Conservation (phyloP, 345 rosid species). For the Hirschfeldia incana region DNA sequence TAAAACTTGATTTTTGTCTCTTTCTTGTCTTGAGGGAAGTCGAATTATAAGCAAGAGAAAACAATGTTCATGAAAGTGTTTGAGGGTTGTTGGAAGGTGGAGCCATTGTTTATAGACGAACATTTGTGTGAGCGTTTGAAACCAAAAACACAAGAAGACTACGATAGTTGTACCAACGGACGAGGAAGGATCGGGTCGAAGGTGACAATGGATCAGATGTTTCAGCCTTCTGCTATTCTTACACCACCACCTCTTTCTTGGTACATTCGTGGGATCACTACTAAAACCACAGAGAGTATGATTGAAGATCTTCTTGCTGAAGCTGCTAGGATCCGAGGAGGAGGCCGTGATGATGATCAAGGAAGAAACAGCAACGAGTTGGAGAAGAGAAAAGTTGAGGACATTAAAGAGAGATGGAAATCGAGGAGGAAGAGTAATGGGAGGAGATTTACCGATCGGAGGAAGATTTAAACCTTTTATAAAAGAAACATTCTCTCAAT, state of each 20-base stretch:
- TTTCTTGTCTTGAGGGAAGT: conserved; percentile 44
- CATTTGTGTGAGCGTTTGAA: conserved; percentile 48
- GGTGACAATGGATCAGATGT: conserved; percentile 78
- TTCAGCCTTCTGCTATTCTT: conserved; percentile 69
- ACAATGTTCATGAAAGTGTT: conserved; percentile 81
- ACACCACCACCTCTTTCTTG: conserved; percentile 95
- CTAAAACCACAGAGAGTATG: conserved; percentile 77
- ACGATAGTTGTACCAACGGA: conserved; percentile 60
- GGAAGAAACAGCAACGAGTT: background rate
- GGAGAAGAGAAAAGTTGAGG: conserved; percentile 15
- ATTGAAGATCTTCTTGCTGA: conserved; percentile 55
- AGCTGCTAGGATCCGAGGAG: conserved; percentile 33
- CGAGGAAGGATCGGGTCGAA: conserved; percentile 81
- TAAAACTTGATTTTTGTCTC: background rate
- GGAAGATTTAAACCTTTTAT: background rate
- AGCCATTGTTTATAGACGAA: conserved; percentile 77
- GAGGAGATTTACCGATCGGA: conserved; percentile 13
- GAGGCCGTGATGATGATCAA: conserved; percentile 3
- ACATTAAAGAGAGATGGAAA: conserved; percentile 34
- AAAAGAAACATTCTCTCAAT: background rate
- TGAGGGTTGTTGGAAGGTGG: conserved; percentile 85
- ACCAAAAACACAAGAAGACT: conserved; percentile 71
- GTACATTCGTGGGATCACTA: conserved; percentile 88
- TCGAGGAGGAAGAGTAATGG: conserved; percentile 17
- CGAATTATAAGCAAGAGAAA: conserved; percentile 76